A percentile compares a stretch with the other conserved stretches of the same genome.
Conservation (phyloP, 2,329 filamentous ascomycete species). For the Claviceps sp. region DNA sequence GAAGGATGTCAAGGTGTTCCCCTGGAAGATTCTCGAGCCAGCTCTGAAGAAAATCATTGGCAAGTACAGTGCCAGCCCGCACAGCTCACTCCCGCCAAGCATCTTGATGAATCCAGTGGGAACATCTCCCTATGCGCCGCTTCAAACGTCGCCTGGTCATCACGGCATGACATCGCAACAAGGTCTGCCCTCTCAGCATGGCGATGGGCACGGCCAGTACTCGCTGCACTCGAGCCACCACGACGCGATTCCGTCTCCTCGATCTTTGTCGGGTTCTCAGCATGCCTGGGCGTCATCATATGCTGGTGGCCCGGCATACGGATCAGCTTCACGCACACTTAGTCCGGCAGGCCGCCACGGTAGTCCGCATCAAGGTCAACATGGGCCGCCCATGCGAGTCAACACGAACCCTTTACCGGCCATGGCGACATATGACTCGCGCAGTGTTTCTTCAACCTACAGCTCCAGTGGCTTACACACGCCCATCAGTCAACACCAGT, state of each 20-base stretch:
- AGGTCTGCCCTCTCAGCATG: constrained; percentile 14
- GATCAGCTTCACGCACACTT: constrained; percentile 27
- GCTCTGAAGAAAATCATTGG: constrained; percentile 97
- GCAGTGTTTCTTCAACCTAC: constrained; percentile 21
- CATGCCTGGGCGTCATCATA: constrained; percentile 36
- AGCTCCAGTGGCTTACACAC: constrained; percentile 26
- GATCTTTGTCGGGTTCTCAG: constrained; percentile 34
- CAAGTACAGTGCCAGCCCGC: constrained; percentile 62
- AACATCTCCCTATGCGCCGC: constrained; percentile 25
- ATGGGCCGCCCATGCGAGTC: constrained; percentile 21
- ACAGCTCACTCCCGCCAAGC: constrained; percentile 22
- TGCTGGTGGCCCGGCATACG: constrained; percentile 20
- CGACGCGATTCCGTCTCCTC: constrained; percentile 38
- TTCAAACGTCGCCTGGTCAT: constrained; percentile 33
- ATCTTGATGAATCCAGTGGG: constrained; percentile 28
- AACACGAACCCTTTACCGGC: constrained; percentile 25
- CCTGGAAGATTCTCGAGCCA: constrained; percentile 77
- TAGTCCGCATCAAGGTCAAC: constrained; percentile 21
- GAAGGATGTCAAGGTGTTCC: constrained; percentile 98
- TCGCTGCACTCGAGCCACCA: constrained; percentile 30
- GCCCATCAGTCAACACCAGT: constrained; percentile 24
- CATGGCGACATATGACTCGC: constrained; percentile 26
- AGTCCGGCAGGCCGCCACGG: constrained; percentile 22
- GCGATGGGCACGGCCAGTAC: constrained; percentile 24
- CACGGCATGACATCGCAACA: constrained; percentile 17